Evolutionary conservation across 805 yeast species (phyloP).

Genomic region (Suhomyces prunicola): DNA sequence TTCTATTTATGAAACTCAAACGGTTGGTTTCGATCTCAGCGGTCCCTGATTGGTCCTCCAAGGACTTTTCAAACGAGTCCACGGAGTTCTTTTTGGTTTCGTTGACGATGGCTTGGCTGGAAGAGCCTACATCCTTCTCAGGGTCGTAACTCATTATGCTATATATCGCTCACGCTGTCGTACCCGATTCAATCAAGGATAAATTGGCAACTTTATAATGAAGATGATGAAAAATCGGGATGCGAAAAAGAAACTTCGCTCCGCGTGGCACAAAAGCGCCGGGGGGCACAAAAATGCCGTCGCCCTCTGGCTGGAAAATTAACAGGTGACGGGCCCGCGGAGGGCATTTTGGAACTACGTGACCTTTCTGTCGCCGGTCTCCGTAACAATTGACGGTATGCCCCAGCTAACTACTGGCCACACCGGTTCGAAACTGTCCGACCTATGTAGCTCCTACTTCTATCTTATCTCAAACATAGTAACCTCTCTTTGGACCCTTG

Average conservation of each 20-base stretch:
- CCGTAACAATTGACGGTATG: background rate
- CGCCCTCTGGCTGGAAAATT: background rate
- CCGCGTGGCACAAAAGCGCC: background rate
- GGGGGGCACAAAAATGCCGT: background rate
- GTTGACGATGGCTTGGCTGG: background rate
- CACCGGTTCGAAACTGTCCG: background rate
- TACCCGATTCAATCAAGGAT: background rate
- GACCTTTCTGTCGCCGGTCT: background rate
- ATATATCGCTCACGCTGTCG: background rate
- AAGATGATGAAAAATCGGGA: background rate
- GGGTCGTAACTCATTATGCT: constrained; percentile 7
- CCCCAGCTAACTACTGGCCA: background rate
- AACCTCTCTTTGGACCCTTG: background rate
- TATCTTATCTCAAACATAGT: background rate
- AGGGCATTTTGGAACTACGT: background rate
- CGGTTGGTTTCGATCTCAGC: constrained; percentile 25
- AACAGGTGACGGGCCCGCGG: background rate
- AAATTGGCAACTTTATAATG: background rate
- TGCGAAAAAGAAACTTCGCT: constrained; percentile 2
- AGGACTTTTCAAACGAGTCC: constrained; percentile 25
- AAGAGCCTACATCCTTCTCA: constrained; percentile 4
- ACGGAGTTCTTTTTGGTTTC: constrained; percentile 18
- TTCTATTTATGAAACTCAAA: constrained; percentile 27
- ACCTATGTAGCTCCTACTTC: background rate
- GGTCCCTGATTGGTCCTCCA: constrained; percentile 20